A percentile compares a stretch with the other conserved stretches of the same genome.
Conservation (phyloP, 176 grass and related monocot genomes). For the Avena insularis region DNA sequence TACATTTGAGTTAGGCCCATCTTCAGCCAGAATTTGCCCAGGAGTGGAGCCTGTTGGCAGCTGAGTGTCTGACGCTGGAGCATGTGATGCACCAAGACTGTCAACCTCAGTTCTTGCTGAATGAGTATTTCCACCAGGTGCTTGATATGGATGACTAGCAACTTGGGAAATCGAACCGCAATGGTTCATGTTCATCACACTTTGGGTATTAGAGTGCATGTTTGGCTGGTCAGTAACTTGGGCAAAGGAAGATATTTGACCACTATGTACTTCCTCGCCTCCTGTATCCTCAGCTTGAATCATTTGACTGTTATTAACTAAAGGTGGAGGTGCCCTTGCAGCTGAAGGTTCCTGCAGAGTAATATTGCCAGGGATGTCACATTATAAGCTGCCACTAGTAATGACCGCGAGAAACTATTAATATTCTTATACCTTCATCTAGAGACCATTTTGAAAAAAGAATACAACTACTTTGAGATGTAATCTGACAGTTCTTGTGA, state of each 20-base stretch:
- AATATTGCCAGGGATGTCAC: constrained; percentile 40
- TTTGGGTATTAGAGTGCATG: constrained; percentile 19
- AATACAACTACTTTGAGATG: not conserved
- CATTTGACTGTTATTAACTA: constrained; percentile 26
- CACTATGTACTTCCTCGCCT: constrained; percentile 4
- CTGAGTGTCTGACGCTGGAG: constrained; percentile 31
- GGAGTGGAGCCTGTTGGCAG: constrained; percentile 16
- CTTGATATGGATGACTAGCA: constrained; percentile 21
- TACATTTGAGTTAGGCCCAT: constrained; percentile 27
- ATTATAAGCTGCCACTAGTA: constrained; percentile 31
- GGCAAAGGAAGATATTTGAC: constrained; percentile 23
- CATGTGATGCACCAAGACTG: constrained; percentile 27
- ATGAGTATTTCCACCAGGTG: constrained; percentile 25
- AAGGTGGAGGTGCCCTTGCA: constrained; percentile 33
- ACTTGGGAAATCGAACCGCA: constrained; percentile 7
- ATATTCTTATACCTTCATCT: not conserved
- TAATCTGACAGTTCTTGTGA: constrained; percentile 5
- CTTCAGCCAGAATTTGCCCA: constrained; percentile 30
- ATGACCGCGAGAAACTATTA: not conserved
- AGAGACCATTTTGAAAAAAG: constrained; percentile 7
- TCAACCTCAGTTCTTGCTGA: constrained; percentile 37
- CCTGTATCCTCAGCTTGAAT: constrained; percentile 29
- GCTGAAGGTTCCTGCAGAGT: constrained; percentile 48
- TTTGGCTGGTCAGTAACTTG: constrained; percentile 35
- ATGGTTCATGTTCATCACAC: constrained; percentile 23